phyloP scores from a whole-genome alignment of 139 green algal genomes.

The Pseudopediastrum boryanum region DNA sequence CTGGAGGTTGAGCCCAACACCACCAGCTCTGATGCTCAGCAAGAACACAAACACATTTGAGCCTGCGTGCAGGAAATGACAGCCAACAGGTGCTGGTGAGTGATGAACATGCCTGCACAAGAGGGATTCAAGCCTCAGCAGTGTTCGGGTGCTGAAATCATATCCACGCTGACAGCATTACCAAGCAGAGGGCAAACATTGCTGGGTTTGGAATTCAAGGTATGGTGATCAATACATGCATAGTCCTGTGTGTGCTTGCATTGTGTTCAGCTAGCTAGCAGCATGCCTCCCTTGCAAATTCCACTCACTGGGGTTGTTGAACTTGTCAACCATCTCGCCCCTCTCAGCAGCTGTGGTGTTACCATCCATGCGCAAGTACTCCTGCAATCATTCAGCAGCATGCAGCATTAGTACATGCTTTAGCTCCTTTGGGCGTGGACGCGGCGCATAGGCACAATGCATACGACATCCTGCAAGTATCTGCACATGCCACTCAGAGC shows the following conservation, averaged over 20 bases:
- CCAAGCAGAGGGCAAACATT: too few relatives aligned
- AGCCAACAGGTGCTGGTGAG: too few relatives aligned
- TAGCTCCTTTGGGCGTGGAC: conserved; percentile 54
- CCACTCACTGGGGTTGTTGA: conserved; percentile 56
- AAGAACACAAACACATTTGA: conserved; percentile 72
- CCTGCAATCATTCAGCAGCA: not conserved
- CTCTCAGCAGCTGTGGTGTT: conserved; percentile 50
- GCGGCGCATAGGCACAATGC: conserved; percentile 62
- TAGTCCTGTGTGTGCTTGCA: not conserved
- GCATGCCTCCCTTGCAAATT: not conserved
- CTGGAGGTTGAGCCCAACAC: conserved; percentile 90
- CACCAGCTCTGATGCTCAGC: conserved; percentile 76
- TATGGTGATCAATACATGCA: too few relatives aligned
- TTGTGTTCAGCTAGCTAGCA: not conserved
- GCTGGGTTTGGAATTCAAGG: too few relatives aligned
- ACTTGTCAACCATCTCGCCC: conserved; percentile 49
- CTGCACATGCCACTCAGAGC: too few relatives aligned
- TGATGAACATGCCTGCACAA: too few relatives aligned
- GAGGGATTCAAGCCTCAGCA: too few relatives aligned
- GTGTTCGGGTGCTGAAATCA: too few relatives aligned
- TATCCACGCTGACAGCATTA: too few relatives aligned
- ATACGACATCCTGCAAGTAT: too few relatives aligned
- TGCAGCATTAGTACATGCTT: not conserved
- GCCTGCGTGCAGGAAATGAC: too few relatives aligned
- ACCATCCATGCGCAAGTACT: conserved; percentile 70